Conservation (phyloP, 495 filamentous ascomycete species). For the Pseudotulostoma volvatum region DNA sequence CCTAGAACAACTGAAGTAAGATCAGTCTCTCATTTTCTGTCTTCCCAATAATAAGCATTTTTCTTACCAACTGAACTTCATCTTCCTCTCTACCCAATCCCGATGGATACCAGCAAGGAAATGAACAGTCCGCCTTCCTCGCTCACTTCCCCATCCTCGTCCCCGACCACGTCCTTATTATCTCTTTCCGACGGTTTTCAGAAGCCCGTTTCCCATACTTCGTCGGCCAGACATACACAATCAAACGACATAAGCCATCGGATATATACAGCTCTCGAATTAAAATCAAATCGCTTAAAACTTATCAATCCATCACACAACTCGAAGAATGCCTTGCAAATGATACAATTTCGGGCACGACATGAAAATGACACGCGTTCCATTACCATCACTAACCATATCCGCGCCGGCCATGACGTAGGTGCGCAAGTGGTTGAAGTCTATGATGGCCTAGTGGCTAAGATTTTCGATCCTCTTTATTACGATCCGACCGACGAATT, state of each 20-base stretch:
- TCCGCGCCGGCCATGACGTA: neutral
- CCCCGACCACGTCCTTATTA: no score
- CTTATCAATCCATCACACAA: neutral
- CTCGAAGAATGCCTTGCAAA: neutral
- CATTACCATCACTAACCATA: neutral
- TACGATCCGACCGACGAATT: neutral
- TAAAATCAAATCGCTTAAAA: neutral
- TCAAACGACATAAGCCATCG: neutral
- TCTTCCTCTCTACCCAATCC: no score
- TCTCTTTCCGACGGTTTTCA: no score
- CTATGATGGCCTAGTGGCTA: neutral
- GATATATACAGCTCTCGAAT: no score
- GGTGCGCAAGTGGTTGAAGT: neutral
- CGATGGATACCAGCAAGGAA: no score
- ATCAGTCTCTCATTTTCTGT: no score
- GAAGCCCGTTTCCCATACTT: neutral
- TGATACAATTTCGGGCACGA: neutral
- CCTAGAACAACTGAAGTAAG: no score
- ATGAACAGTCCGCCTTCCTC: no score
- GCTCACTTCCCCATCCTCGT: no score
- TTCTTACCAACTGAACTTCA: no score
- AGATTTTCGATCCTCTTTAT: constrained; percentile 1
- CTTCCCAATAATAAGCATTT: no score
- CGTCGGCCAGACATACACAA: neutral
- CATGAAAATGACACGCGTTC: neutral